Evolutionary conservation across 805 yeast species (phyloP), one percentile per base, ranked within the genome.

Genomic region (Pichia eremophila): DNA sequence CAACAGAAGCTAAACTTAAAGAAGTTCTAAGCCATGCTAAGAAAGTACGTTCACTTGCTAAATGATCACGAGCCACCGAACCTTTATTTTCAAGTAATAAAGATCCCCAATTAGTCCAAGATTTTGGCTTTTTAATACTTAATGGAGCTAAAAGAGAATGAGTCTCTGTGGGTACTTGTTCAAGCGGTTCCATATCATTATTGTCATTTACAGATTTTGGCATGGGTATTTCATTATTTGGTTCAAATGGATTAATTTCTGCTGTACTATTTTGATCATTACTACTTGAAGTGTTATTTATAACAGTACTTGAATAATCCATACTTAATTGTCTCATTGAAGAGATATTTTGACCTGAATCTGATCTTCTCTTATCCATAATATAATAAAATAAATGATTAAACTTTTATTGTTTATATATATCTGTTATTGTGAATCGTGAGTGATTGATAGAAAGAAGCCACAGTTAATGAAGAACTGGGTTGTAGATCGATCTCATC

Each of bases 11-110:
- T 42, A 79, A 68, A 17, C 78, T 74, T 39, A 80, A 61, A 3
- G 82, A 76, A 0, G 85, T 79, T 41, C 85, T 66, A 31, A 79
- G 60, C 85, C 85, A 80, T 0, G 85, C 83, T 12, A 80, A 60
- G 48, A 76, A 79, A 1, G 85, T 79, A 55, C 85, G 64, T 53
- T 80, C 85, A 42, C 78, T 78, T 11, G 85, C 85, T 67, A 80
- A 68, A 56, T 78, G 83, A 56, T 78, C 84, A 57, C 84, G 69
- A 0, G 83, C 83, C 10, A 78, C 82, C 0, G 81, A 64, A 0
- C 80, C 80, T 47, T 72, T 74, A 50, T 78, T 78, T 54, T 78
- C 82, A 35, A 74, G 46, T 18, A 68, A 46, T 17, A 66, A 53
- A 0, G 71, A 58, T 2, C 75, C 74, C 15, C 55, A 50, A 15